A percentile compares a stretch with the other conserved stretches of the same genome.
phyloP scores from a whole-genome alignment of 2,329 filamentous ascomycete species.

The Lachnellula suecica region DNA sequence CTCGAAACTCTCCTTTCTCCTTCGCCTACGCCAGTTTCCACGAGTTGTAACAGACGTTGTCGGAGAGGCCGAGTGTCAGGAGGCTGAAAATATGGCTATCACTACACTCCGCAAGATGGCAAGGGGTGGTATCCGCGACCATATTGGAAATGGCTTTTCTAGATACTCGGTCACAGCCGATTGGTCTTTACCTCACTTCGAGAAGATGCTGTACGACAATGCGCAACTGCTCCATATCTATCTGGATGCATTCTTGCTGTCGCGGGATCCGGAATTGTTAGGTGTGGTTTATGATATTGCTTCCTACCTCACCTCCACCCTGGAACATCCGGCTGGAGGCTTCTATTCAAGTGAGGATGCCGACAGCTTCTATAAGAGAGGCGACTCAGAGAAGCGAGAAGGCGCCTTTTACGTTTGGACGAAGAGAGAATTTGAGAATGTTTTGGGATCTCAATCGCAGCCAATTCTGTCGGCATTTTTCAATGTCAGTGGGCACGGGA shows the following conservation, averaged over 20 bases:
- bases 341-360: constrained; percentile 90
- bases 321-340: constrained; percentile 67
- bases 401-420: constrained; percentile 97
- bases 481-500: constrained; percentile 80
- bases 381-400: constrained; percentile 79
- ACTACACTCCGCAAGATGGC: constrained; percentile 79
- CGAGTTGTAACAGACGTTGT: constrained; percentile 78
- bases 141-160: constrained; percentile 75
- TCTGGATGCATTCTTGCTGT: constrained; percentile 74
- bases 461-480: constrained; percentile 80
- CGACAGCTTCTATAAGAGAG: constrained; percentile 73
- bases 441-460: constrained; percentile 67
- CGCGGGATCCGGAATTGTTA: constrained; percentile 65
- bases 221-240: constrained; percentile 81
- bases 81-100: constrained; percentile 76
- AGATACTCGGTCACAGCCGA: constrained; percentile 88
- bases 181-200: constrained; percentile 94
- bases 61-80: constrained; percentile 73
- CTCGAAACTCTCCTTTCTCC: constrained; percentile 77
- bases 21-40: constrained; percentile 72
- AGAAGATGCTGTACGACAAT: constrained; percentile 96
- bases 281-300: constrained; percentile 79
- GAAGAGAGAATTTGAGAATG: constrained; percentile 75
- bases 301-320: constrained; percentile 78
- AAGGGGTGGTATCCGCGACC: constrained; percentile 69